These are phyloP conservation scores for Apiospora hydei DNA, from an alignment of 2,329 filamentous ascomycete genomes.

Conservation along the genomic window DNA sequence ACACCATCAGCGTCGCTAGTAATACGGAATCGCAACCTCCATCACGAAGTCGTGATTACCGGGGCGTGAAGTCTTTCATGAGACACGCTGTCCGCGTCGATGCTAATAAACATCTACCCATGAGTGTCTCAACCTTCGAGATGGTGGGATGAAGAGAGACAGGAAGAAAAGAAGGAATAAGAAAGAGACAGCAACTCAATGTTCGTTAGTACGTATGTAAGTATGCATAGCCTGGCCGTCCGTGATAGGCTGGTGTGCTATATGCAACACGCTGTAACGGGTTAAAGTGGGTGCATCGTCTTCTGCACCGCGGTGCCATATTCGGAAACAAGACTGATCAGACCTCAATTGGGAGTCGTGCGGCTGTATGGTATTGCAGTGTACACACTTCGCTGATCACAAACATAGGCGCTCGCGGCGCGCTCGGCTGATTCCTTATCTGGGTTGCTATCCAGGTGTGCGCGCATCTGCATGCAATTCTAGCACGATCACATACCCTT, in stretches of 20 bases:
- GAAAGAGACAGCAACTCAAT: not conserved
- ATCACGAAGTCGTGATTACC: not conserved
- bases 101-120: not conserved
- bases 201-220: too few relatives aligned
- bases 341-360: not conserved
- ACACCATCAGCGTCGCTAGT: not conserved
- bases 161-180: not conserved
- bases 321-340: not conserved
- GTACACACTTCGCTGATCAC: not conserved
- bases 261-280: conserved; percentile 1
- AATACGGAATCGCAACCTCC: not conserved
- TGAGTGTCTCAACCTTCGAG: not conserved
- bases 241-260: not conserved
- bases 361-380: not conserved
- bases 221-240: not conserved
- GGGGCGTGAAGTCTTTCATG: not conserved
- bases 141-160: not conserved
- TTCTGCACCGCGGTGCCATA: not conserved
- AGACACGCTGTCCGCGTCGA: not conserved
- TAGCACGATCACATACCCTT: not conserved
- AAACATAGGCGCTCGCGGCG: not conserved
- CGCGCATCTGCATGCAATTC: not conserved
- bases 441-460: not conserved
- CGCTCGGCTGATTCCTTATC: not conserved
- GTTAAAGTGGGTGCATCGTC: conserved; percentile 1